phyloP scores from a whole-genome alignment of 805 yeast genomes.

The Hanseniaspora pseudoguilliermondii region DNA sequence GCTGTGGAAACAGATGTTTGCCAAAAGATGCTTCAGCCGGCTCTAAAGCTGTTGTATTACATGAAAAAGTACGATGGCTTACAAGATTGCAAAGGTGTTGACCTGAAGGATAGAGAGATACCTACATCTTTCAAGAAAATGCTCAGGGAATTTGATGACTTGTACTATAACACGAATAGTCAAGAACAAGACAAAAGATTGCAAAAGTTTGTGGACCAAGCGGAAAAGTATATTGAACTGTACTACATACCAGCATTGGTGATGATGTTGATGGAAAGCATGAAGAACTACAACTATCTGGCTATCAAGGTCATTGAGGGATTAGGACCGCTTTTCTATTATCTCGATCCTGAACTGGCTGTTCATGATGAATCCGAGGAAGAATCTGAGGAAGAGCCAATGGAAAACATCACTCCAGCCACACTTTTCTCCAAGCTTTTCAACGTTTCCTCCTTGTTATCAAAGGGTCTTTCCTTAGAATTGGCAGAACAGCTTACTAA shows the following conservation, averaged over 20 bases:
- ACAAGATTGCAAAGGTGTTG: slow-evolving; percentile 24
- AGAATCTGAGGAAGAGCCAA: slow-evolving; percentile 13
- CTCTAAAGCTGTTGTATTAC: slow-evolving; percentile 17
- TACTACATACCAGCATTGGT: slow-evolving; percentile 26
- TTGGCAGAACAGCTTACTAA: neutral
- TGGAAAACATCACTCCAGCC: neutral
- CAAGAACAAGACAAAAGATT: slow-evolving; percentile 29
- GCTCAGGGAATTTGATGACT: slow-evolving; percentile 26
- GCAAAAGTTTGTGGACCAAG: slow-evolving; percentile 29
- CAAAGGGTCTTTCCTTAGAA: neutral
- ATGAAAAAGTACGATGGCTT: slow-evolving; percentile 19
- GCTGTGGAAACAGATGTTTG: slow-evolving; percentile 29
- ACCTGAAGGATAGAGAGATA: slow-evolving; percentile 27
- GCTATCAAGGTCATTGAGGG: slow-evolving; percentile 29
- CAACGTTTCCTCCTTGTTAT: neutral
- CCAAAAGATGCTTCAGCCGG: slow-evolving; percentile 22
- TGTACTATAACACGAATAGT: slow-evolving; percentile 27
- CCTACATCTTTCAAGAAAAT: slow-evolving; percentile 28
- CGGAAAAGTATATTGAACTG: slow-evolving; percentile 28
- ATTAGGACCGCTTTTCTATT: slow-evolving; percentile 28
- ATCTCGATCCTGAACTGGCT: slow-evolving; percentile 22
- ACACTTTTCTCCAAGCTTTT: neutral
- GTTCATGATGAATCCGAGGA: slow-evolving; percentile 15
- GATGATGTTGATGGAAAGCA: slow-evolving; percentile 23
- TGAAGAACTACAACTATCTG: slow-evolving; percentile 19